Conservation (phyloP, 2,329 filamentous ascomycete species). For the Aspergillus tubingensis region DNA sequence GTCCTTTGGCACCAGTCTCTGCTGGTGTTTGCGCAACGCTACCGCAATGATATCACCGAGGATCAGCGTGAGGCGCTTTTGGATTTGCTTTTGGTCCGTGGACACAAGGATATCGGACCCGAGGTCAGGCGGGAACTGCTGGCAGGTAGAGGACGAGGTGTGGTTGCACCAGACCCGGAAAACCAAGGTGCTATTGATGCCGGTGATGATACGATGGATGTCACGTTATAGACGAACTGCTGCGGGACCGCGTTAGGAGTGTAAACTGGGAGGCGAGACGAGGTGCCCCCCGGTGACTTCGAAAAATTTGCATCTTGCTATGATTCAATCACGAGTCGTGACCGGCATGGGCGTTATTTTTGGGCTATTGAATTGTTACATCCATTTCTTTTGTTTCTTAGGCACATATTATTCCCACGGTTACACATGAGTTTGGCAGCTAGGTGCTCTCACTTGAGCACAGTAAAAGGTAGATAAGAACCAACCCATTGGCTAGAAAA, state of each 20-base stretch:
- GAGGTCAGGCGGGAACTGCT: conserved; percentile 88
- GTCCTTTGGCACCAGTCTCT: conserved; percentile 97
- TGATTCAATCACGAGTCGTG: conserved; percentile 10
- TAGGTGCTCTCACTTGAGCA: neutral
- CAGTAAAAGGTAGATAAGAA: neutral
- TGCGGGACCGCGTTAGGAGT: neutral
- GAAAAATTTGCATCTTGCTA: neutral
- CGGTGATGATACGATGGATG: conserved; percentile 88
- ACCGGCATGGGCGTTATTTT: conserved; percentile 12
- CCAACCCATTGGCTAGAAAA: neutral
- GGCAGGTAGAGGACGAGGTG: conserved; percentile 81
- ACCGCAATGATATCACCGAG: conserved; percentile 94
- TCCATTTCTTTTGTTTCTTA: neutral
- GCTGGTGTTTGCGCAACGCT: conserved; percentile 87
- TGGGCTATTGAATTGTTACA: neutral
- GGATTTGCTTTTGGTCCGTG: conserved; percentile 80
- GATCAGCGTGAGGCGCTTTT: conserved; percentile 89
- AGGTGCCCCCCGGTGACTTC: neutral
- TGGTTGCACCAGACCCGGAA: conserved; percentile 52
- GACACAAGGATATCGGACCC: conserved; percentile 84
- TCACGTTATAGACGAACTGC: conserved; percentile 47
- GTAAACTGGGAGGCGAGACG: neutral
- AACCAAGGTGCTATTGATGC: conserved; percentile 65
- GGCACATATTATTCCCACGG: conserved; percentile 8
- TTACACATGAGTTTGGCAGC: neutral